phyloP scores from a whole-genome alignment of 2,329 filamentous ascomycete species.

The Talaromyces sp. region DNA sequence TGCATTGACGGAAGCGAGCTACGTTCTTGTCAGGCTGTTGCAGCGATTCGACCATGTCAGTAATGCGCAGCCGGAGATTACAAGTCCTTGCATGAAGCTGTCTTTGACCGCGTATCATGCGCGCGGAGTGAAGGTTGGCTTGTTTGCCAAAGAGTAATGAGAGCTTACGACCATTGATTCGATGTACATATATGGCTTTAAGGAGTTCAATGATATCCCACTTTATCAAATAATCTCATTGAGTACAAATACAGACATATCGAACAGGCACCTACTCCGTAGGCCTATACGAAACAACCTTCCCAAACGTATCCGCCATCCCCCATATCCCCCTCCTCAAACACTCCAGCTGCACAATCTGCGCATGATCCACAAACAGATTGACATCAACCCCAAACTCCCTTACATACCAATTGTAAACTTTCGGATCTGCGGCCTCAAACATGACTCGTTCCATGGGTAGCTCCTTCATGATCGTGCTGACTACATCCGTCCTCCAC shows the following conservation, averaged over 20 bases:
- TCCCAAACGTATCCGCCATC: slow-evolving; percentile 55
- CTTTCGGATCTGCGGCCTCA: slow-evolving; percentile 54
- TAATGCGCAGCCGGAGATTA: slow-evolving; percentile 15
- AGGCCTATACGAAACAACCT: slow-evolving; percentile 44
- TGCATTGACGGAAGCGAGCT: slow-evolving; percentile 12
- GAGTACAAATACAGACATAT: background rate
- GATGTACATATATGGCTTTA: too few species aligned
- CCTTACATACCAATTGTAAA: slow-evolving; percentile 57
- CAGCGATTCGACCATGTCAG: slow-evolving; percentile 1
- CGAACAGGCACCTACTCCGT: background rate
- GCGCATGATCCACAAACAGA: slow-evolving; percentile 56
- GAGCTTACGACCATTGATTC: too few species aligned
- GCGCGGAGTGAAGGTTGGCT: slow-evolving; percentile 4
- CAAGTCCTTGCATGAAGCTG: background rate
- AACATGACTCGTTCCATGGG: slow-evolving; percentile 56
- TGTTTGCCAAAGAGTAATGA: background rate
- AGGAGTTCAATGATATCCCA: too few species aligned
- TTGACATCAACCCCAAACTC: slow-evolving; percentile 59
- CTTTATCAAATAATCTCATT: background rate
- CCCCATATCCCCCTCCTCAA: slow-evolving; percentile 55
- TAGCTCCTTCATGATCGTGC: slow-evolving; percentile 51
- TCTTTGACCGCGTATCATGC: slow-evolving; percentile 12
- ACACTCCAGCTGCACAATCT: slow-evolving; percentile 56
- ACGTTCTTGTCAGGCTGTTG: slow-evolving; percentile 9
- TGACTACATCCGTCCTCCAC: slow-evolving; percentile 57